Base-by-base conservation (phyloP, 768 basidiomycete species). In the Steccherinum ochraceum region DNA sequence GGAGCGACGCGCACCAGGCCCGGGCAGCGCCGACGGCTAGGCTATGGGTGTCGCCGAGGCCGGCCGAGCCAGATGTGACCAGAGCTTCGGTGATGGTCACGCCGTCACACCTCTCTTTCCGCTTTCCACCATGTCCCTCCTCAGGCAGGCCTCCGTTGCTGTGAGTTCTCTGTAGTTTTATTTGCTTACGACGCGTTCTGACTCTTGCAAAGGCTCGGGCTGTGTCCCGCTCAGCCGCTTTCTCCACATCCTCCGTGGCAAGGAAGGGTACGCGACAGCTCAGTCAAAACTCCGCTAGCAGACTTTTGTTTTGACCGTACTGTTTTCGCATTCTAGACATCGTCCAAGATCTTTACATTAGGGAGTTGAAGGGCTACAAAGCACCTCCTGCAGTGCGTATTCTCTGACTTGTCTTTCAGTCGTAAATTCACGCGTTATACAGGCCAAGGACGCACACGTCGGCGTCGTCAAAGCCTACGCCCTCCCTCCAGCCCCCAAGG, bases 391-490 rank as follows among this genome's bases (percentile, higher is more conserved):
- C 65, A 43, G 93, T 93, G 61, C 67, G 89, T 77, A n/a, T n/a
- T 11, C 18, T 23, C 52, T 43, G 41, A 18, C 52, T 24, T 40
- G 24, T 12, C 19, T 7, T 43, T 5, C 18, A 19, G 5, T 43
- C 21, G 11, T 43, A 43, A 19, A n/a, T 19, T 43, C 5, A 43
- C 41, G n/a, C 11, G 21, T 10, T 46, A 45, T 46, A 44, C 60
- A 98, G 94, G 81, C 86, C 55, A 84, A 89, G 69, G 89, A 96
- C 67, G 93, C 93, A 48, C 90, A 93, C 67, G 82, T 92, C 60
- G 90, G 89, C 50, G 73, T 68, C 51, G 93, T 98, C 54, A 96
- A 95, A 72, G 64, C 79, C 47, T 95, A 86, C 78, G 66, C 81
- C 25, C 67, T 82, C 21, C 95, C 95, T 1, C 67, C 84, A 13